Conservation (phyloP, 495 filamentous ascomycete genomes). For the Xylaria castorea region DNA sequence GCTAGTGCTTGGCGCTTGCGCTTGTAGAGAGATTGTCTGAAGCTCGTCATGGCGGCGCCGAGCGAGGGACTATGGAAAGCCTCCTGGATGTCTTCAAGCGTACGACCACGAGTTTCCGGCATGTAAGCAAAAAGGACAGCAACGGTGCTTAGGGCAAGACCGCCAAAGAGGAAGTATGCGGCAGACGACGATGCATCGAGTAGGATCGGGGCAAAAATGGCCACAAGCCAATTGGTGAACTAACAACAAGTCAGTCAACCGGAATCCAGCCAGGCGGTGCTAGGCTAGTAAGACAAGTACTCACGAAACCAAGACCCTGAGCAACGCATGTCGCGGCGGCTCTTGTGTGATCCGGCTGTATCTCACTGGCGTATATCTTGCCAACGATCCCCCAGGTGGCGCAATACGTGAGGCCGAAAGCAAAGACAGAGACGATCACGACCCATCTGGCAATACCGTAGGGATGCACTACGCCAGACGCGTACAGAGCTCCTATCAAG, state of each 20-base stretch:
- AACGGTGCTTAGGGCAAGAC: conserved; percentile 53
- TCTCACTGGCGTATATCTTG: conserved; percentile 64
- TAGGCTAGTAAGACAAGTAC: not conserved
- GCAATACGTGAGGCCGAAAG: conserved; percentile 46
- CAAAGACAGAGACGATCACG: conserved; percentile 58
- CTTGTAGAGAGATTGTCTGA: conserved; percentile 28
- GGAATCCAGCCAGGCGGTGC: not conserved
- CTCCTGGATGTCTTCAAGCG: conserved; percentile 64
- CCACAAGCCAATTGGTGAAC: conserved; percentile 66
- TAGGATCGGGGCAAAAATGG: conserved; percentile 67
- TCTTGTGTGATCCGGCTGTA: conserved; percentile 61
- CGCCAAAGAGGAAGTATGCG: conserved; percentile 68
- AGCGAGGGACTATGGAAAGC: conserved; percentile 50
- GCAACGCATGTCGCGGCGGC: conserved; percentile 59
- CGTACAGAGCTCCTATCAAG: conserved; percentile 54
- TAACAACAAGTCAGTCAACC: not conserved
- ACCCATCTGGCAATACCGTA: conserved; percentile 60
- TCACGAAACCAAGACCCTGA: conserved; percentile 43
- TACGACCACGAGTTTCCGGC: conserved; percentile 66
- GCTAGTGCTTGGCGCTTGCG: conserved; percentile 14
- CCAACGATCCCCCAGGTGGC: conserved; percentile 62
- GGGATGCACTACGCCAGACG: conserved; percentile 53
- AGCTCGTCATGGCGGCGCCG: conserved; percentile 18
- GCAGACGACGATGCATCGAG: conserved; percentile 62
- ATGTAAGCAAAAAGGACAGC: conserved; percentile 60